Evolutionary conservation across 306 rosid species (phyloP), one percentile per base, ranked within the genome.

Genomic region (Prunus mume): DNA sequence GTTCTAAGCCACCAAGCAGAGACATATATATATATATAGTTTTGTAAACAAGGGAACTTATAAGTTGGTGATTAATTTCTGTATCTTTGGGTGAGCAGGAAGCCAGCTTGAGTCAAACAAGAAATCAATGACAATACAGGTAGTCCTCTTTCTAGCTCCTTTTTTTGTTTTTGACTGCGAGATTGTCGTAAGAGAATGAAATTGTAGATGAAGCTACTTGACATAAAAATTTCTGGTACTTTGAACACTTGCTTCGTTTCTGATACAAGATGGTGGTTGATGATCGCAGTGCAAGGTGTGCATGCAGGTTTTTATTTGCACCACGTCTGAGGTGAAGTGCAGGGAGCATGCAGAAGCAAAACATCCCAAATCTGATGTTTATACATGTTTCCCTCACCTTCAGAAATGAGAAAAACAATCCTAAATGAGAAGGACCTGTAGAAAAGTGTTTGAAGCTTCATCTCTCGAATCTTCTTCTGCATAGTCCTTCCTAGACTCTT

Each of bases 261-360:
- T 73, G 46, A 78, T 68, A 51, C 41, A 4, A 72, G 13, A 13
- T 66, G 58, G 49, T 52, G 80, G 28, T 25, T 30, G 20, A 76
- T 61, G 78, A 60, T 76, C 81, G 84, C 79, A 89, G 90, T 86
- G 93, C 81, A 89, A 85, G 80, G 93, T 86, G 28, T 89, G 93
- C 80, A 85, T 89, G 93, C 93, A 89, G 75, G 86, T 87, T 45
- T 89, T 89, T 76, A 89, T 86, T 8, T 86, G 93, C 81, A 89
- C 89, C 41, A 86, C 90, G 3, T 58, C 89, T 3, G 90, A 86
- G 81, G 90, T 86, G 75, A 86, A 89, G 76, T 89, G 93, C 85
- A 83, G 88, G 72, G 91, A 89, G 70, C 92, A 88, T 49, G 92
- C 90, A 17, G 92, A 86, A 68, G 89, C 92, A 32, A 88, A 85